A percentile compares a stretch with the other conserved stretches of the same genome.
phyloP scores from a whole-genome alignment of 1,139 yeast species.

The Lodderomyces pseudojiufengensis region DNA sequence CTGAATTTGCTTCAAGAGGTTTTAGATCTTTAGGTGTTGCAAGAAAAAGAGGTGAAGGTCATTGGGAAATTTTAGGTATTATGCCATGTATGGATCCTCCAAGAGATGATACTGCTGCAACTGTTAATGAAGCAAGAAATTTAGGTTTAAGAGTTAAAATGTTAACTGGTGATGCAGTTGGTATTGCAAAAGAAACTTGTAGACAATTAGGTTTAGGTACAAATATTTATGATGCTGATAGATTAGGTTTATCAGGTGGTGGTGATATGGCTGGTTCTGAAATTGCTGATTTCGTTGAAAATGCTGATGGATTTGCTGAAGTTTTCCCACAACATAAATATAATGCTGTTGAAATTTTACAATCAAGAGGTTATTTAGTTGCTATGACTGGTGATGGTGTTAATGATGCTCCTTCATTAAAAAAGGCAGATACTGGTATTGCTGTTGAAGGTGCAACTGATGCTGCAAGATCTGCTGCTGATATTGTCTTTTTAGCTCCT shows the following conservation, averaged over 20 bases:
- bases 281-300: slow-evolving; percentile 92
- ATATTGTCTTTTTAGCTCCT: slow-evolving; percentile 93
- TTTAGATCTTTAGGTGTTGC: slow-evolving; percentile 99
- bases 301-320: slow-evolving; percentile 96
- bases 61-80: slow-evolving; percentile 97
- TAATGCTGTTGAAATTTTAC: slow-evolving; percentile 86
- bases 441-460: slow-evolving; percentile 97
- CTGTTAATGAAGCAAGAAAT: slow-evolving; percentile 88
- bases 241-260: slow-evolving; percentile 94
- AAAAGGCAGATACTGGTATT: slow-evolving; percentile 96
- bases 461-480: slow-evolving; percentile 96
- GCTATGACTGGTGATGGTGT: slow-evolving; percentile 99
- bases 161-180: slow-evolving; percentile 99
- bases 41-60: slow-evolving; percentile 98
- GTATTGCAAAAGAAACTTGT: slow-evolving; percentile 98
- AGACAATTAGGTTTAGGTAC: slow-evolving; percentile 97
- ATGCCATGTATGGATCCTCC: slow-evolving; percentile 99
- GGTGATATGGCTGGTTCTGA: slow-evolving; percentile 97
- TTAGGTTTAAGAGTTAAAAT: slow-evolving; percentile 95
- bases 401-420: slow-evolving; percentile 93
- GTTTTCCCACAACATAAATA: slow-evolving; percentile 97
- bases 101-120: slow-evolving; percentile 96
- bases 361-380: slow-evolving; percentile 90
- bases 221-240: slow-evolving; percentile 95
- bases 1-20: slow-evolving; percentile 97